phyloP scores from a whole-genome alignment of 345 rosid genomes.

The Eucalyptus polyanthemos region DNA sequence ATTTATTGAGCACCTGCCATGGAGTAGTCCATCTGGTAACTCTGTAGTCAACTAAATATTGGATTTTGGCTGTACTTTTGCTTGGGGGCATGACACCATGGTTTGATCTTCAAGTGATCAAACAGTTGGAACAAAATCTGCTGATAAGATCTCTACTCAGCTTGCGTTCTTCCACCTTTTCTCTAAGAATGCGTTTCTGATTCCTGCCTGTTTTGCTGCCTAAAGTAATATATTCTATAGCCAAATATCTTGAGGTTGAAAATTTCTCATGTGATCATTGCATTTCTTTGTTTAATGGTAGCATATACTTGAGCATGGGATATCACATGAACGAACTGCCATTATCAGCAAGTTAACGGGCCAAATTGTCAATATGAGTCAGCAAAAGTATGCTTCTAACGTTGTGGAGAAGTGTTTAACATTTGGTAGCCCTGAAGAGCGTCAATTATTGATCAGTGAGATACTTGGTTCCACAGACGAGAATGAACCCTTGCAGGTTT shows the following conservation, averaged over 20 bases:
- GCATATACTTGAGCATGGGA: conserved; percentile 93
- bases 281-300: conserved; percentile 4
- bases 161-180: not conserved
- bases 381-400: conserved; percentile 96
- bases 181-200: not conserved
- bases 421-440: conserved; percentile 79
- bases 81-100: not conserved
- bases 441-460: conserved; percentile 72
- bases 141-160: not conserved
- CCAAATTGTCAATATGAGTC: conserved; percentile 93
- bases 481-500: conserved; percentile 95
- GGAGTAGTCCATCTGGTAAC: not conserved
- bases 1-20: not conserved
- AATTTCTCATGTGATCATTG: not conserved
- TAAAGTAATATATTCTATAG: not conserved
- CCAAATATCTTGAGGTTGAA: not conserved
- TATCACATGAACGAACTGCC: conserved; percentile 63
- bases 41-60: not conserved
- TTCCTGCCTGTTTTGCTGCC: not conserved
- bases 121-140: not conserved
- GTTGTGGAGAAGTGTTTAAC: conserved; percentile 92
- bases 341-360: conserved; percentile 78
- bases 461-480: conserved; percentile 92
- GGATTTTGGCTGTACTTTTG: not conserved
- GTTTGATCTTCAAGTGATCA: not conserved